Evolutionary conservation across 495 filamentous ascomycete species (phyloP), one percentile per base, ranked within the genome.

Genomic region (Xeromyces bisporus): DNA sequence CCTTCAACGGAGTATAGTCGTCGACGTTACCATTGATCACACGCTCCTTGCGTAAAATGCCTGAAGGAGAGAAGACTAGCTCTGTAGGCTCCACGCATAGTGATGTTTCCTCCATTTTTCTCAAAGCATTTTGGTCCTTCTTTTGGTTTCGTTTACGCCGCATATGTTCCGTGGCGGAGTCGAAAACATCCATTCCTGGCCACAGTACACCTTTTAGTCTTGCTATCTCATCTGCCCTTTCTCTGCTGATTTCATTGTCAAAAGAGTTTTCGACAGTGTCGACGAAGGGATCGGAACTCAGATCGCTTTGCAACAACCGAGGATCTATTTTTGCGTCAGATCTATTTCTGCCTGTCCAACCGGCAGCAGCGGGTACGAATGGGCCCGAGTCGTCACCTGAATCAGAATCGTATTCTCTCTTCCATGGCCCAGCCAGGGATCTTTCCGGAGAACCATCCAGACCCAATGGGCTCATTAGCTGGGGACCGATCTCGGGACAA

Each of bases 131-230:
- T 8, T 58, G 63, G 33, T 80, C 75, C 43, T 93, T 93, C 38
- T 78, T 78, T 50, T 93, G 85, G 44, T 93, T 93, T 24, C 85
- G 71, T 54, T 70, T 80, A 23, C 78, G 71, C 43, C 75, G 75
- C 61, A 78, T 77, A 28, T 77, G 68, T 32, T 71, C 62, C 1
- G 72, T 81, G 6, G 85, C 85, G 7, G 83, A 77, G 46, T 93
- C 85, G 43, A 91, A 92, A 12, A 87, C 53, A 32, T 75, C 71
- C 85, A 93, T 93, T 6, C 85, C 85, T 3, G 79, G 79, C 64
- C 71, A 91, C 28, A 68, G 47, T 6, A 80, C 52, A 0, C 85
- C 85, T 50, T 92, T 93, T 36, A 93, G 58, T 30, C 52, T 46
- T 26, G 47, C 32, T 14, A 60, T 55, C 17, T 61, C 62, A 23